Evolutionary conservation across 768 basidiomycete species (phyloP), one percentile per base, ranked within the genome.

Genomic region (Tephrocybe sp.): DNA sequence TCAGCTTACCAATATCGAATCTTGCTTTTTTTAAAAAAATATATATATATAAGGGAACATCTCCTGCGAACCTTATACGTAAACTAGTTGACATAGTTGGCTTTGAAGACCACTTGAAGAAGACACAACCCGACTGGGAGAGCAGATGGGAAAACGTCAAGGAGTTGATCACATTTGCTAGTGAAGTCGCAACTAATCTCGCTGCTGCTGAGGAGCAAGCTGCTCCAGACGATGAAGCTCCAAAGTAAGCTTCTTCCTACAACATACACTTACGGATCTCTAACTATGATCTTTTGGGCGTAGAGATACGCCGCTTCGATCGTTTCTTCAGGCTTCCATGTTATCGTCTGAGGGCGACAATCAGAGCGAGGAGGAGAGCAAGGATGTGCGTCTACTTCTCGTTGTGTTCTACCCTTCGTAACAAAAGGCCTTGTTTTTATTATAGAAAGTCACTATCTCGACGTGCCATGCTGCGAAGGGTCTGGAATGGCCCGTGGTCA

Each of bases 401-500:
- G 27, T 27, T 35, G 21, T 28, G 24, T 36, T 22, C 44, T 11
- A 19, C 25, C 15, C 9, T 5, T 13, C 32, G 3, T 34, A 16
- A 7, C 27, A 24, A n/a, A 18, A 42, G 15, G 15, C 16, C 31
- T 31, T 9, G 15, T 27, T 8, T 16, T 25, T 18, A 3, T 22
- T 27, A 13, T 37, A 55, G 59, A 55, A 55, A 47, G 59, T 60
- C 21, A 60, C 54, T 1, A 60, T 60, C 7, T 35, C 32, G 4
- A 41, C 35, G 15, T 91, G 92, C 47, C 92, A 96, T 69, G 82
- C 90, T 27, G 91, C 92, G 0, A 96, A 96, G 64, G 92, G 92
- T 0, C 70, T 94, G 7, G 92, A 96, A 65, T 96, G 92, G 91
- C 91, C 92, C 1, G 87, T 93, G 1, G 90, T 94, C 0, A 84